Evolutionary conservation across 2,329 filamentous ascomycete species (phyloP).

Genomic region (Xylariaceae sp.): DNA sequence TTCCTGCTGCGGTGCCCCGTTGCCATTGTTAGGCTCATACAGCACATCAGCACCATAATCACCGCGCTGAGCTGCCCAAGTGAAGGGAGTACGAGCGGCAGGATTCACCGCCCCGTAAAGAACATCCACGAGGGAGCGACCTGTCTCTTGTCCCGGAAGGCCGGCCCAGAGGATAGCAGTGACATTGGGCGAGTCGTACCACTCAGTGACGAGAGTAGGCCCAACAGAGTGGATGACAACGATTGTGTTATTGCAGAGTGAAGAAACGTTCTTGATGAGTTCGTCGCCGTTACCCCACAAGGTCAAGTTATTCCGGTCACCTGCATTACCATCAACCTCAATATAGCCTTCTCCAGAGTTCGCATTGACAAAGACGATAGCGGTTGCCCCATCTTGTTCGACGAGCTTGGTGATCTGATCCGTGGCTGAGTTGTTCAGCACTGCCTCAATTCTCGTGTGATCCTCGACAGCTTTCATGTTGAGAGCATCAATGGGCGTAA

Average conservation of each 20-base stretch:
- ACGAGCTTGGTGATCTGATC: constrained; percentile 58
- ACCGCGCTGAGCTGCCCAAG: constrained; percentile 63
- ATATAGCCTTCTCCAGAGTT: constrained; percentile 86
- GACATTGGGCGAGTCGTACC: constrained; percentile 71
- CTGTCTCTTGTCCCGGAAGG: constrained; percentile 77
- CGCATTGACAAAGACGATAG: constrained; percentile 88
- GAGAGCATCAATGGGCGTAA: constrained; percentile 69
- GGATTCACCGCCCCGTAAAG: constrained; percentile 79
- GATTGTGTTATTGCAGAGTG: constrained; percentile 80
- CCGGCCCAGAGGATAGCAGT: constrained; percentile 82
- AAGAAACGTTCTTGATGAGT: constrained; percentile 75
- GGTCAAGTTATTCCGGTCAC: constrained; percentile 89
- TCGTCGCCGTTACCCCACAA: constrained; percentile 80
- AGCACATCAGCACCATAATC: constrained; percentile 68
- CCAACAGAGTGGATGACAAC: constrained; percentile 86
- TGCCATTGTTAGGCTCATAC: constrained; percentile 65
- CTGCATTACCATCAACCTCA: constrained; percentile 73
- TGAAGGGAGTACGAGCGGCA: constrained; percentile 73
- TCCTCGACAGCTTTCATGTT: constrained; percentile 58
- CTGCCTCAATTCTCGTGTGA: constrained; percentile 57
- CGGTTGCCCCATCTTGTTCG: constrained; percentile 57
- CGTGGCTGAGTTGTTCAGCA: constrained; percentile 62
- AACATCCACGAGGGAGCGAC: constrained; percentile 75
- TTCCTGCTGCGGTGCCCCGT: constrained; percentile 62
- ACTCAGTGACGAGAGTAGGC: constrained; percentile 71